phyloP scores from a whole-genome alignment of 2,329 filamentous ascomycete genomes.

The Fusarium pseudograminearum region DNA sequence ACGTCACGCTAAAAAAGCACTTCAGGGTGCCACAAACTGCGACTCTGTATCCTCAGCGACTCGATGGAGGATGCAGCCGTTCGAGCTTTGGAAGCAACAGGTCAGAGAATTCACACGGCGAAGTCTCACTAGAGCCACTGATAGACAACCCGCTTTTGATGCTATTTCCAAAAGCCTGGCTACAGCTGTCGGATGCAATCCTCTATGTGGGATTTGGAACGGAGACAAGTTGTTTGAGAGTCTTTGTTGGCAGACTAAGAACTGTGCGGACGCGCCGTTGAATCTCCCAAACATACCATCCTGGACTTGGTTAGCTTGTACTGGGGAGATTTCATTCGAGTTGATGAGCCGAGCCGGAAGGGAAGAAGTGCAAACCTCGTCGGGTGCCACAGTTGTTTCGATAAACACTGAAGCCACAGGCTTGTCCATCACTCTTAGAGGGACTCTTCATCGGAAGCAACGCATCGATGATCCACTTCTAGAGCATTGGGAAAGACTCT shows the following conservation, averaged over 20 bases:
- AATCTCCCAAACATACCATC: neutral
- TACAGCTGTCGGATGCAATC: accelerated
- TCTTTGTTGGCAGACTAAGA: neutral
- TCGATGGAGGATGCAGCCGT: accelerated
- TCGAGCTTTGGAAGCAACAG: neutral
- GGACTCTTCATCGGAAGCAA: neutral
- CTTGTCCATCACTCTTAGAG: neutral
- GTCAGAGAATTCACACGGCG: neutral
- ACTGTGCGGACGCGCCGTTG: neutral
- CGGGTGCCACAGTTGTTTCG: neutral
- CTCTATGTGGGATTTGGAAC: neutral
- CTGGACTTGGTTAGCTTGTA: neutral
- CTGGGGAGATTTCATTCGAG: neutral
- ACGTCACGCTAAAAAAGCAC: neutral
- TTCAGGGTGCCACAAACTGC: neutral
- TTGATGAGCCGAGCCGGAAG: neutral
- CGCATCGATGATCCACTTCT: neutral
- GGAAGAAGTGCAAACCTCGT: neutral
- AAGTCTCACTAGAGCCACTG: neutral
- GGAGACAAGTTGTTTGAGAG: neutral
- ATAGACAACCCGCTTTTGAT: neutral
- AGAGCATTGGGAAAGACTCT: neutral
- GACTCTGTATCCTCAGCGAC: accelerated
- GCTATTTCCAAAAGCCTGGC: neutral
- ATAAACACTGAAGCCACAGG: neutral